Base-by-base conservation (phyloP, 2,329 filamentous ascomycete species). In the Colletotrichum sp. region DNA sequence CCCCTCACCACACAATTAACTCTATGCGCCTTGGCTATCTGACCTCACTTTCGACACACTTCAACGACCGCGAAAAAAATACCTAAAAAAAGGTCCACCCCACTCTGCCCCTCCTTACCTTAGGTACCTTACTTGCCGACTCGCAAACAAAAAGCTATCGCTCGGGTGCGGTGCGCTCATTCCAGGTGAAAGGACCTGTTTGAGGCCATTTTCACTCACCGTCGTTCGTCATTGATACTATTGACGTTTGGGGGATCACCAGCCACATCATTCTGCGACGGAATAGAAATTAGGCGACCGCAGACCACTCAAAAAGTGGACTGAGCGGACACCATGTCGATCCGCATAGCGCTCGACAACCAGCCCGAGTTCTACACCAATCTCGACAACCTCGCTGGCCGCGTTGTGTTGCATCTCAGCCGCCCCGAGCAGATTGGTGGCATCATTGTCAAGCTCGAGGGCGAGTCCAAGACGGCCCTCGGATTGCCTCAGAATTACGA, bases 371-470 rank as follows among this genome's bases (percentile, higher is more conserved):
- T 94, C 86, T 95, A 94, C 84, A 96, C 95, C 67, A 96, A 96
- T 81, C 91, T 96, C 79, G 95, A 96, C 83, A 86, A 90, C 76
- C 90, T 97, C 75, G 89, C 87, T 34, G 95, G 95, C 69, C 88
- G 89, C 74, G 85, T 93, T 32, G 81, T 92, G 65, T 83, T 93
- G 34, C 83, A 80, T 24, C 84, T 93, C 77, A 92, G 90, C 67
- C 93, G 93, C 77, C 86, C 94, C 69, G 94, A 96, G 82, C 88
- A 90, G 71, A 89, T 96, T 65, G 91, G 91, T 64, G 94, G 92
- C 68, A 92, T 97, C 77, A 88, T 95, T 48, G 94, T 96, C 80
- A 97, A 97, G 86, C 90, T 97, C 36, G 95, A 97, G 82, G 95
- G 95, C 78, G 94, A 97, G 85, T 92, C 92, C 63, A 90, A 89